Conservation (phyloP, 306 rosid species). For the Styphnolobium japonicum region DNA sequence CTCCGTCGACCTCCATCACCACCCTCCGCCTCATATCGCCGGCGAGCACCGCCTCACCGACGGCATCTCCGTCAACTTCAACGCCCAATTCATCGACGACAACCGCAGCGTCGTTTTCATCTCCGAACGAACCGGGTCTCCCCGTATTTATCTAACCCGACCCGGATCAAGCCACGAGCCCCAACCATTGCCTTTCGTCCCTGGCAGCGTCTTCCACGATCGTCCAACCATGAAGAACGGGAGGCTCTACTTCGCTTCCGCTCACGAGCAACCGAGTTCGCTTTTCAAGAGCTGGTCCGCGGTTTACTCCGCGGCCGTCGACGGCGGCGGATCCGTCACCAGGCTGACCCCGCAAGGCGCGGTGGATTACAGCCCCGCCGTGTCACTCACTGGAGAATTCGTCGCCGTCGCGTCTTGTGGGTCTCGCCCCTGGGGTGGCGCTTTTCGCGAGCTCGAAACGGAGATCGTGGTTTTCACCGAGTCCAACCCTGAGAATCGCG, state of each 20-base stretch:
- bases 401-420: slow-evolving; percentile 81
- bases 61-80: slow-evolving; percentile 71
- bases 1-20: slow-evolving; percentile 32
- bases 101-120: slow-evolving; percentile 47
- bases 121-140: slow-evolving; percentile 67
- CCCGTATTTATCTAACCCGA: slow-evolving; percentile 44
- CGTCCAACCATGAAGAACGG: slow-evolving; percentile 51
- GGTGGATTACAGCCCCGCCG: slow-evolving; percentile 71
- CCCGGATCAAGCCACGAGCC: slow-evolving; percentile 39
- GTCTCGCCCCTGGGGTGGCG: slow-evolving; percentile 65
- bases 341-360: slow-evolving; percentile 55
- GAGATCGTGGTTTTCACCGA: slow-evolving; percentile 53
- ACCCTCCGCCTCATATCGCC: not conserved
- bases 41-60: slow-evolving; percentile 65
- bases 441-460: slow-evolving; percentile 58
- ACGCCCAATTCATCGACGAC: slow-evolving; percentile 56
- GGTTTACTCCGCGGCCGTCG: slow-evolving; percentile 42
- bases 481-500: slow-evolving; percentile 35
- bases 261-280: slow-evolving; percentile 47
- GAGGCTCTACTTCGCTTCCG: slow-evolving; percentile 63
- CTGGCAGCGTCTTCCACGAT: slow-evolving; percentile 57
- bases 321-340: not conserved
- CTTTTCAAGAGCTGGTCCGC: slow-evolving; percentile 57
- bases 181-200: slow-evolving; percentile 22
- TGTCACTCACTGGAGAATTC: slow-evolving; percentile 54